These are phyloP conservation scores for Microcos paniculata DNA, from an alignment of 345 rosid genomes.

Conservation along the genomic window DNA sequence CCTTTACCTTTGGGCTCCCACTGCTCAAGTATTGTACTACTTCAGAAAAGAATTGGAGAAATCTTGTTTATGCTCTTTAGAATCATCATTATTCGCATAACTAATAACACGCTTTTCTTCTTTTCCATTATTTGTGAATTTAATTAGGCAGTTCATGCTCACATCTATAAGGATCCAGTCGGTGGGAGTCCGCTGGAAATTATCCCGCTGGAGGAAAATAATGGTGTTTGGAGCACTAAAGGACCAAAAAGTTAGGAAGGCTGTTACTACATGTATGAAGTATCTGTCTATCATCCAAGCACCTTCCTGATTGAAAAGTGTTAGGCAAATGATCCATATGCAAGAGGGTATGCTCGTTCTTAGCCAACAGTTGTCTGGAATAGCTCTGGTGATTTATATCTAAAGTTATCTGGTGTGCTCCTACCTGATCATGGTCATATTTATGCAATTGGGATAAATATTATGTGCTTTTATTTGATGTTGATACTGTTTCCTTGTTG, in stretches of 20 bases:
- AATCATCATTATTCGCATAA: background rate
- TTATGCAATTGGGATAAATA: too few relatives aligned
- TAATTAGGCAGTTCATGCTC: slow-evolving; percentile 60
- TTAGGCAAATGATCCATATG: slow-evolving; percentile 93
- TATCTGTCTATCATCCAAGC: too few relatives aligned
- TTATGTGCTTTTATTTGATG: too few relatives aligned
- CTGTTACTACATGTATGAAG: slow-evolving; percentile 77
- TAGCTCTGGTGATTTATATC: slow-evolving; percentile 5
- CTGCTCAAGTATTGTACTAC: too few relatives aligned
- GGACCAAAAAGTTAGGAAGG: slow-evolving; percentile 81
- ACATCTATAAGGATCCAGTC: too few relatives aligned
- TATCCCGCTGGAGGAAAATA: too few relatives aligned
- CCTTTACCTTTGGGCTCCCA: too few relatives aligned
- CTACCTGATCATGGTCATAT: slow-evolving; percentile 21
- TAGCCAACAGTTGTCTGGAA: slow-evolving; percentile 33
- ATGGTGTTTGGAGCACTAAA: slow-evolving; percentile 58
- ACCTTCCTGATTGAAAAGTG: slow-evolving; percentile 70
- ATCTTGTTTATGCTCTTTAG: too few relatives aligned
- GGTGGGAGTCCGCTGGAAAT: too few relatives aligned
- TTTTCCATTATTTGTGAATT: slow-evolving; percentile 25
- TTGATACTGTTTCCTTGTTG: too few relatives aligned
- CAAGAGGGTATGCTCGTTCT: slow-evolving; percentile 73
- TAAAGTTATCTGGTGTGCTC: slow-evolving; percentile 5
- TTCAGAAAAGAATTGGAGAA: too few relatives aligned
- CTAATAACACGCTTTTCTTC: slow-evolving; percentile 10